A percentile compares a stretch with the other conserved stretches of the same genome.
phyloP scores from a whole-genome alignment of 192 early-diverging fungal genomes.

The Coemansia aciculifera region DNA sequence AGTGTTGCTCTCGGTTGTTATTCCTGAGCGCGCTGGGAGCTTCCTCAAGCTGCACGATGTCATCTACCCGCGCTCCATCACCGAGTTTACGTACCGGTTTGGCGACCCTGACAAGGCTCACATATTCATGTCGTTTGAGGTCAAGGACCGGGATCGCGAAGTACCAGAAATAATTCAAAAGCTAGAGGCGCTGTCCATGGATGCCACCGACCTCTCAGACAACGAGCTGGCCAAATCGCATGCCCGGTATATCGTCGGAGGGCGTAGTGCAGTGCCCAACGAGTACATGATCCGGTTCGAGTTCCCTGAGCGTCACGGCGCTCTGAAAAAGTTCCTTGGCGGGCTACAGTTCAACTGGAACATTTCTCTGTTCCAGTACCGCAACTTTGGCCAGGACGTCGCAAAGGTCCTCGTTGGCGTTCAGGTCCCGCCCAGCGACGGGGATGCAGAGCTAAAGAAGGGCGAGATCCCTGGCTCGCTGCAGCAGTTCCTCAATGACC shows the following conservation, averaged over 20 bases:
- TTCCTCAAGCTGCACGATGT: conserved; percentile 77
- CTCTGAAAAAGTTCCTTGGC: conserved; percentile 81
- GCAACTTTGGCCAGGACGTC: conserved; percentile 95
- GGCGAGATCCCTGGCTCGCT: conserved; percentile 56
- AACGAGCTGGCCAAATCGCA: conserved; percentile 98
- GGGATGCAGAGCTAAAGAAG: conserved; percentile 16
- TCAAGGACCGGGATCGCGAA: conserved; percentile 70
- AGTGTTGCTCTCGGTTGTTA: conserved; percentile 86
- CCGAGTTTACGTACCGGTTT: conserved; percentile 88
- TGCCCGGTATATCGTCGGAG: conserved; percentile 91
- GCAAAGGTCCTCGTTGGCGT: conserved; percentile 92
- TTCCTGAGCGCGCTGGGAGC: conserved; percentile 89
- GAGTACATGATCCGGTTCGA: conserved; percentile 92
- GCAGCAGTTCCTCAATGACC: conserved; percentile 73
- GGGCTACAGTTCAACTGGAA: conserved; percentile 69
- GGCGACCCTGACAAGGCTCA: conserved; percentile 73
- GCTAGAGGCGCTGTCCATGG: conserved; percentile 65
- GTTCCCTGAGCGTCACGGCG: conserved; percentile 95
- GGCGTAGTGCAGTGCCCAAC: conserved; percentile 71
- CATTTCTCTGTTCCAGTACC: conserved; percentile 94
- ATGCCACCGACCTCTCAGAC: conserved; percentile 79
- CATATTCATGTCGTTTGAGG: conserved; percentile 88
- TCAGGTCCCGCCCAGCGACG: conserved; percentile 75
- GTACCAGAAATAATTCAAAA: conserved; percentile 66
- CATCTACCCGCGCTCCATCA: conserved; percentile 83